Conservation (phyloP, 176 grass and related monocot genomes). For the Microstegium vimineum region DNA sequence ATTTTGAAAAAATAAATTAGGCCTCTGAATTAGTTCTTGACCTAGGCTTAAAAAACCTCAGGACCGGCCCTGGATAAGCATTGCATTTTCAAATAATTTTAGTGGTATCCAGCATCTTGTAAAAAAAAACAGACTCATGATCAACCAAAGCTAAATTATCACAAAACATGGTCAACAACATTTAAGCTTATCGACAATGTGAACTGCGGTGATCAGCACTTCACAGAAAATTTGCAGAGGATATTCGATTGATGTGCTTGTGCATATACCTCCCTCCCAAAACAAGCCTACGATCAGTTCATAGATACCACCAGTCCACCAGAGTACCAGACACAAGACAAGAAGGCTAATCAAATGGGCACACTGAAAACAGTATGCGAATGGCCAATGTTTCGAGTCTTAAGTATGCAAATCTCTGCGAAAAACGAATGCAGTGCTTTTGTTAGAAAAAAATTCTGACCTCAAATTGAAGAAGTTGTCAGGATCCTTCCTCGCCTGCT, state of each 20-base stretch:
- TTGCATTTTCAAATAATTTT: neutral
- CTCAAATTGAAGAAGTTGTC: conserved; percentile 90
- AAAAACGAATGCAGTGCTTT: neutral
- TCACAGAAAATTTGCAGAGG: neutral
- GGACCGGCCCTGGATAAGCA: no score
- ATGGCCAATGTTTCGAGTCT: no score
- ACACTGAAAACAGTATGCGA: neutral
- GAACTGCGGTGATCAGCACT: neutral
- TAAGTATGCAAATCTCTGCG: no score
- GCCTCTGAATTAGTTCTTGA: no score
- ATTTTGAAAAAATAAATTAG: no score
- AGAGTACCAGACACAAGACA: neutral
- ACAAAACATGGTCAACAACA: neutral
- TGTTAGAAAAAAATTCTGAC: conserved; percentile 29
- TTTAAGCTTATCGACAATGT: neutral
- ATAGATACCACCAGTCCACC: neutral
- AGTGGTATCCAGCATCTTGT: neutral
- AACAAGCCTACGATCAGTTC: neutral
- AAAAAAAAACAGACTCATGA: neutral
- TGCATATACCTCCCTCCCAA: neutral
- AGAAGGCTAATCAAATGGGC: neutral
- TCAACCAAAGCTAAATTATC: conserved; percentile 9
- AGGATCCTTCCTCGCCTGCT: conserved; percentile 88
- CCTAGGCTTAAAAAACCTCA: no score
- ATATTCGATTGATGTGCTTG: neutral